Evolutionary conservation across 306 rosid species (phyloP), one percentile per base, ranked within the genome.

Genomic region (Nissolia schottii): DNA sequence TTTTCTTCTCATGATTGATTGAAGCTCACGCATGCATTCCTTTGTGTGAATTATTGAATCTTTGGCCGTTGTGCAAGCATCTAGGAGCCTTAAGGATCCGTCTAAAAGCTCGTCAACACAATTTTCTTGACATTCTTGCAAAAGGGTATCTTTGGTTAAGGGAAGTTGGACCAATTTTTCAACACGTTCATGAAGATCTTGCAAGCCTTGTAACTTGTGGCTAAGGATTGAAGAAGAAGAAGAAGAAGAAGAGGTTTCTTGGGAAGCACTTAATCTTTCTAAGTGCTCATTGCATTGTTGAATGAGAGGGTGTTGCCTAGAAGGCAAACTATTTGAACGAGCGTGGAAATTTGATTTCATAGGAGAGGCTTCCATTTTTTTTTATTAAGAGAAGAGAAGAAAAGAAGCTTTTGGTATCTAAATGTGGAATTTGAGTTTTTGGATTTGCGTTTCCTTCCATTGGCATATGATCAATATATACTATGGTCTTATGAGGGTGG

Each of bases 11-110:
- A 79, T 25, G 19, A 59, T 37, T 16, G 73, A 66, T 37, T 49
- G 75, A 48, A 79, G 70, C 15, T 48, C 79, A 0, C 64, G 41
- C 12, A 18, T 57, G 64, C 83, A 79, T 53, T 58, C 79, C 51
- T 79, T 79, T 20, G 75, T 79, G 18, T 79, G 75, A 22, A 72
- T 34, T 0, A 79, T 61, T 3, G 79, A 60, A 64, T 79, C 78
- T 37, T 66, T 79, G 27, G 75, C 75, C 1, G 55, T 1, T 57
- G 70, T 48, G 5, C 84, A 62, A 12, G 49, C 68, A 15, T 80
- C 80, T 27, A 69, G 55, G 68, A 80, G 69, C 70, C 77, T 69
- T 13, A 80, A 35, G 23, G 84, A 80, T 80, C 84, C 84, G 53
- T 69, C 61, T 49, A 80, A 48, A 3, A 69, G 64, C 56, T 35